Evolutionary conservation across 2,329 filamentous ascomycete species (phyloP), one percentile per base, ranked within the genome.

Genomic region (Alternaria arbusti): DNA sequence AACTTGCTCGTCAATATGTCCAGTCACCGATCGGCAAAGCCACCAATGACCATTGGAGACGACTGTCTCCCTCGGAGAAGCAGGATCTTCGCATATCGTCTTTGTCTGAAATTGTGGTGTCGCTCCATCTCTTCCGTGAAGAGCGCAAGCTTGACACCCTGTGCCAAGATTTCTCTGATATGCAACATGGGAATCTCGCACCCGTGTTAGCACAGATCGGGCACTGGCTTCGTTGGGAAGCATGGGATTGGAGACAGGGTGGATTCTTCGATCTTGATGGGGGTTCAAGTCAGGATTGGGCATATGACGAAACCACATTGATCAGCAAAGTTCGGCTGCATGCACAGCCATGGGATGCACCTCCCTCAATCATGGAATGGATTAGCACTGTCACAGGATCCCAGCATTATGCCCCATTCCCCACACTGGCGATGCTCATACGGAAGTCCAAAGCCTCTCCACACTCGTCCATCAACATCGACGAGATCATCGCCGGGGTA

Each of bases 81-180:
- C 73, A 78, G 61, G 78, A 79, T 43, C 61, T 79, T 17, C 74
- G 77, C 15, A 85, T 73, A 81, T 89, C 58, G 85, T 91, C 32
- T 82, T 90, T 75, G 87, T 92, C 73, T 85, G 91, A 55, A 25
- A 86, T 95, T 40, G 83, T 96, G 67, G 83, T 90, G 43, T 91
- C 88, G 1, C 83, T 99, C 12, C 96, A 99, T 80, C 84, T 98
- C 4, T 83, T 97, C n/a, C 86, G 91, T 0, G 95, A 99, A 78
- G 96, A 99, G 77, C 86, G 91, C 66, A 98, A 97, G 75, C 86
- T 99, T 2, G 88, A 92, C 64, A 86, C 90, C 4, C 81, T 84
- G 58, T 83, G 84, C 47, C 80, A 81, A n/a, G 84, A 86, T 65
- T 77, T 80, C n/a, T 80, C 83, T 11, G 79, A 75, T 51, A 79